Base-by-base conservation (phyloP, 345 rosid genomes). In the Anastatica hierochuntica region DNA sequence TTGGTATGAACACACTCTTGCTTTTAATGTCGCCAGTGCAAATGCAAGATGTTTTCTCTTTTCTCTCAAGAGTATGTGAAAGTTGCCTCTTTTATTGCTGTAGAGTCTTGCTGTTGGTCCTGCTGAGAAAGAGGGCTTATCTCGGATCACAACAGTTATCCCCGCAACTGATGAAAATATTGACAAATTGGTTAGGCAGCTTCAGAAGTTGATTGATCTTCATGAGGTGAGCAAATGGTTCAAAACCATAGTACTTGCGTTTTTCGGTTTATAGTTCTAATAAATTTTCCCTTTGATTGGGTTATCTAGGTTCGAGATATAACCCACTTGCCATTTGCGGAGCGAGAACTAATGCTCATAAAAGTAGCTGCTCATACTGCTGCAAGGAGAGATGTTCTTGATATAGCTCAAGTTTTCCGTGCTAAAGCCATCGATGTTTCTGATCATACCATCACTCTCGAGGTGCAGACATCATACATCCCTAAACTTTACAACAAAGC, bases 81-180 rank as follows among this genome's bases (percentile, higher is more conserved):
- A 41, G 24, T 70, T 49, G 11, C 31, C n/a, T 1, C 34, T 14
- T 31, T 41, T 14, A 41, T 51, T 56, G 41, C 53, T 64, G 14
- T 33, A 85, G 95, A 80, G 85, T 77, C 70, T 82, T 61, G 90
- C 88, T 56, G 85, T 75, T 52, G 90, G 90, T 27, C 74, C 45
- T 66, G 74, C 85, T 39, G 95, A 82, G 76, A 76, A 16, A 49
- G 85, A 78, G 49, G 85, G 88, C 7, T 47, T 80, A 48, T 80
- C 95, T 46, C 80, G 85, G 51, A 80, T 82, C 27, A 85, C 88
- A 4, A 78, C 88, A 10, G 90, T 85, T 56, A 76, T 85, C 52
- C 85, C 95, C 7, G 95, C 76, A 17, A 85, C 84, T n/a, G 83
- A 85, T 68, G 85, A 78, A 60, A 66, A 78, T 36, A 78, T 80